Evolutionary conservation across 2,329 filamentous ascomycete species (phyloP), one percentile per base, ranked within the genome.

Genomic region (Aspergillus aculeatinus): DNA sequence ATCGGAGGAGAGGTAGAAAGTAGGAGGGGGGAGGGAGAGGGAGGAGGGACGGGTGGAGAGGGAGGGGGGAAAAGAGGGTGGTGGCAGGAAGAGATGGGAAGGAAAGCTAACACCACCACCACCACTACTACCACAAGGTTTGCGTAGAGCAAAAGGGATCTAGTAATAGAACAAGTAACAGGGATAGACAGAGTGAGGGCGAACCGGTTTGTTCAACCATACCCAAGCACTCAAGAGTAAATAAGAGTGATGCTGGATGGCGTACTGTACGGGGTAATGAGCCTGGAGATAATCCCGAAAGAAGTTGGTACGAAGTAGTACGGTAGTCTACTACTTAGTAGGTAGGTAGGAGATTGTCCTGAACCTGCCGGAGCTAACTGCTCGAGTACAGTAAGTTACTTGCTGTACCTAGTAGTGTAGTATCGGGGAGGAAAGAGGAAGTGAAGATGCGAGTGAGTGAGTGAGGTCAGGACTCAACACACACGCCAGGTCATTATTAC

Each of bases 51-150:
- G 35, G 42, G 50, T 42, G 54, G 39, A 58, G 50, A 58, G 50
- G 42, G 55, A 57, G 39, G 44, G 47, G 42, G 47, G 25, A 53
- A 49, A 50, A 27, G 52, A 48, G 48, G 48, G 62, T 35, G 54
- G 48, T 55, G 51, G 56, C 48, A 55, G 51, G 48, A 51, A 35
- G 19, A 29, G 52, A 51, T 21, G 47, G 52, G 33, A 39, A 51
- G 50, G 48, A 51, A 53, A 63, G 54, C n/a, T n/a, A n/a, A n/a
- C 11, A 35, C 33, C 10, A 35, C 33, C 33, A 35, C 33, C 14
- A 12, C 33, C 5, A 12, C 5, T 35, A 27, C 27, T 16, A 35
- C 12, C 33, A 49, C 29, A 25, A 53, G 31, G 31, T 27, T 23
- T 23, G 50, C 47, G 27, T 55, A 57, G 50, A 48, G 48, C 9